Evolutionary conservation across 164 flowering plant genomes (phyloP).

Genomic region (Vitis amurensis): DNA sequence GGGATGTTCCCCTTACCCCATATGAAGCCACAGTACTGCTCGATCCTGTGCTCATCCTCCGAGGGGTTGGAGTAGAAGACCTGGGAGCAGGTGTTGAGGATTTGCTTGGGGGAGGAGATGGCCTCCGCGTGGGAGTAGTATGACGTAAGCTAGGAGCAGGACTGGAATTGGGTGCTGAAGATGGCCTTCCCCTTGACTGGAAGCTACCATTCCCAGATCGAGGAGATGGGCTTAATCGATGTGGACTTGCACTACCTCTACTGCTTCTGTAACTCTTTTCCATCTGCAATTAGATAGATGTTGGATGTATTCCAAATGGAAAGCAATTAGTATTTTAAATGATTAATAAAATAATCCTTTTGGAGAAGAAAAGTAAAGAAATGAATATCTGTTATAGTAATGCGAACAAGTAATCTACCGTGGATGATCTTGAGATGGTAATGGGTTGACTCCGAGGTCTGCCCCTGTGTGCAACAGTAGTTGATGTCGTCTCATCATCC

Average conservation of each 20-base stretch:
- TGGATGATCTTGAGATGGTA: conserved; percentile 79
- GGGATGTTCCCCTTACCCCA: conserved; percentile 69
- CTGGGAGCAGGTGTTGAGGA: conserved; percentile 59
- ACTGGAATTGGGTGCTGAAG: conserved; percentile 71
- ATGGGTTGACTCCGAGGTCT: conserved; percentile 83
- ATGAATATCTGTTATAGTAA: not conserved
- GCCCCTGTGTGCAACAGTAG: conserved; percentile 54
- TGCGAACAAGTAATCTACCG: conserved; percentile 39
- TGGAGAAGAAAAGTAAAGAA: conserved; percentile 1
- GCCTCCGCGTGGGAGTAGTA: conserved; percentile 61
- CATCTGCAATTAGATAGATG: conserved; percentile 40
- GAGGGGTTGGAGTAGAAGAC: conserved; percentile 71
- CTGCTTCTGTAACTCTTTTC: conserved; percentile 70
- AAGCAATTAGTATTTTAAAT: not conserved
- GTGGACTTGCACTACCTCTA: conserved; percentile 92
- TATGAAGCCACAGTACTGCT: conserved; percentile 41
- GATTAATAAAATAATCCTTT: not conserved
- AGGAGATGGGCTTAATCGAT: conserved; percentile 87
- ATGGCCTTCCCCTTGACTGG: conserved; percentile 70
- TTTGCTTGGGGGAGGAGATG: conserved; percentile 77
- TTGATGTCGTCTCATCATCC: conserved; percentile 73
- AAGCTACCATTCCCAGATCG: conserved; percentile 45
- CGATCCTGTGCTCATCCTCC: conserved; percentile 71
- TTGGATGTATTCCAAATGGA: not conserved
- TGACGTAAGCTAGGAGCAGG: conserved; percentile 44